Evolutionary conservation across 139 green algal genomes (phyloP).

Genomic region (Gonium pectorale): DNA sequence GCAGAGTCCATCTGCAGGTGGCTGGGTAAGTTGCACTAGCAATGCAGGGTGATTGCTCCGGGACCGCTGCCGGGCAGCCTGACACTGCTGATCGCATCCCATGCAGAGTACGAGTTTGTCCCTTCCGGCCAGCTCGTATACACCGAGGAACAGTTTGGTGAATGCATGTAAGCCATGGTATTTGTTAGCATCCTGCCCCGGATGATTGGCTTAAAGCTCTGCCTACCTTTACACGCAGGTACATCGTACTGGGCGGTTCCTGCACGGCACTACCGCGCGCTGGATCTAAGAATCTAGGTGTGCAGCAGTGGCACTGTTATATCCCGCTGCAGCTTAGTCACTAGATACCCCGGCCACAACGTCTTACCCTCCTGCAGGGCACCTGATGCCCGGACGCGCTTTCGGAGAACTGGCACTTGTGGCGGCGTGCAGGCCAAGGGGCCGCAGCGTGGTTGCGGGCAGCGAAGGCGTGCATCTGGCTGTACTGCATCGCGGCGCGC

Average conservation of each 20-base stretch:
- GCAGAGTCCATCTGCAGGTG: conserved; percentile 8
- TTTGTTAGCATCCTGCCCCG: too few species aligned
- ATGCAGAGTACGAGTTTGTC: conserved; percentile 18
- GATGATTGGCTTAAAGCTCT: background rate
- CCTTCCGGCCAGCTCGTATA: conserved; percentile 2
- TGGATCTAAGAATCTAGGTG: too few species aligned
- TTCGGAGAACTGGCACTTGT: conserved; percentile 41
- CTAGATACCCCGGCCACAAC: too few species aligned
- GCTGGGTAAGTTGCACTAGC: background rate
- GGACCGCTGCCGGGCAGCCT: background rate
- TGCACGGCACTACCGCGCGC: too few species aligned
- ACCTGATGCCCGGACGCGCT: too few species aligned
- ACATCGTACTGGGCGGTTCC: conserved; percentile 15
- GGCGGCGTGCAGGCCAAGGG: background rate
- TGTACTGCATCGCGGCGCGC: background rate
- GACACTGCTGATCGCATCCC: background rate
- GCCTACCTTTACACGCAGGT: conserved; percentile 9
- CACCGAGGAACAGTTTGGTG: background rate
- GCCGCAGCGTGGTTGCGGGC: background rate
- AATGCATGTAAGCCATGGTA: conserved; percentile 25
- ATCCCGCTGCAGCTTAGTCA: too few species aligned
- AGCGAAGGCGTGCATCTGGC: conserved; percentile 19
- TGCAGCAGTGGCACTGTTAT: too few species aligned
- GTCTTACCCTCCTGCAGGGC: too few species aligned
- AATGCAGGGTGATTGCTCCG: background rate